phyloP scores from a whole-genome alignment of 2,329 filamentous ascomycete genomes.

The Domatiomyces catenatus region DNA sequence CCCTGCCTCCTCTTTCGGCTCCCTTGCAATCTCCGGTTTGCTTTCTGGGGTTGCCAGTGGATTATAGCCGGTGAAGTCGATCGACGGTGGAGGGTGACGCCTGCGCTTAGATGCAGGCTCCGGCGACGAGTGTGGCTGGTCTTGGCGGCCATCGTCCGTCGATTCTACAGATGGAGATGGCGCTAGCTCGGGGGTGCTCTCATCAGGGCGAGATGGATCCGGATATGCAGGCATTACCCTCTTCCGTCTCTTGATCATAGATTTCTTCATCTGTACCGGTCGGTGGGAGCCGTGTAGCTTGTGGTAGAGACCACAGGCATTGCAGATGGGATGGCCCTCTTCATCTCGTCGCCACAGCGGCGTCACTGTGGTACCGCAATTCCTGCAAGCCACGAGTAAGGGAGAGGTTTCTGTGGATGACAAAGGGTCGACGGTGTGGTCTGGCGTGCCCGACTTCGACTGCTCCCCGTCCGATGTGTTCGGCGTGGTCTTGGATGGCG shows the following conservation, averaged over 20 bases:
- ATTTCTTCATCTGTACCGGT: conserved; percentile 97
- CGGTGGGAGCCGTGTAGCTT: conserved; percentile 89
- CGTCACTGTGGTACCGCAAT: conserved; percentile 91
- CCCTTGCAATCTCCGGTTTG: background rate
- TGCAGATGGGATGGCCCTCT: conserved; percentile 91
- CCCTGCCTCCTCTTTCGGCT: background rate
- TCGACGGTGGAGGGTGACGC: background rate
- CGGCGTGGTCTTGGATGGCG: background rate
- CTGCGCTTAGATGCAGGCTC: background rate
- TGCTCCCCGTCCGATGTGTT: background rate
- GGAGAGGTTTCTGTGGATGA: conserved; percentile 6
- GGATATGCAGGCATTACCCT: conserved; percentile 68
- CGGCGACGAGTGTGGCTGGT: conserved; percentile 10
- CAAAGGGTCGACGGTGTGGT: conserved; percentile 3
- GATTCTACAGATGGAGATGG: conserved; percentile 10
- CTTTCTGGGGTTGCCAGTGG: background rate
- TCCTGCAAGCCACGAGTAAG: conserved; percentile 82
- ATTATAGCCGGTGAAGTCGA: conserved; percentile 22
- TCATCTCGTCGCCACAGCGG: conserved; percentile 92
- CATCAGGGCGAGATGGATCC: conserved; percentile 20
- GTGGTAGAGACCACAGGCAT: conserved; percentile 92
- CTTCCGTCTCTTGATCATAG: conserved; percentile 89
- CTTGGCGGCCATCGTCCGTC: conserved; percentile 3
- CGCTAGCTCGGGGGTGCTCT: conserved; percentile 3
- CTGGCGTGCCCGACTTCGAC: conserved; percentile 1